Percentiles rank a stretch among this genome's conserved stretches.
Evolutionary conservation across 108 stramenopile species (phyloP).

Genomic region (Pseudonitzschia delicatissima): DNA sequence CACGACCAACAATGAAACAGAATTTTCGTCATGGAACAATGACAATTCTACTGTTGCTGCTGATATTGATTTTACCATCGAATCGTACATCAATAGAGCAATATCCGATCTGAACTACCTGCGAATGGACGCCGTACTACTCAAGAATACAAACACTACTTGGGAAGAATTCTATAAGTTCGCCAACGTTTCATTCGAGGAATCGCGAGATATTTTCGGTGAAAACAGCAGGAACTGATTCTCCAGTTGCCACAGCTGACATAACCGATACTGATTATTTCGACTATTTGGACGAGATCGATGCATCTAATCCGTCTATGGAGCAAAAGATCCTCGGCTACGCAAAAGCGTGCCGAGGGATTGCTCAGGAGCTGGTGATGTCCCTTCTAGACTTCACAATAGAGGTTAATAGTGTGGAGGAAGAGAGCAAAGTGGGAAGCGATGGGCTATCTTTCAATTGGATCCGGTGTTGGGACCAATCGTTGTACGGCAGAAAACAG

Average conservation of each 20-base stretch:
- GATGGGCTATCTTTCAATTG: background rate
- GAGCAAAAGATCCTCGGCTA: background rate
- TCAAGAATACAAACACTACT: background rate
- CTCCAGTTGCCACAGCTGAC: background rate
- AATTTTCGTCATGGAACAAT: background rate
- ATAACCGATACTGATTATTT: background rate
- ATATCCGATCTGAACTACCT: background rate
- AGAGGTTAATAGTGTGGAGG: background rate
- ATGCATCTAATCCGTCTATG: background rate
- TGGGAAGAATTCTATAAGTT: background rate
- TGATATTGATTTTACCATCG: background rate
- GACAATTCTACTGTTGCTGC: background rate
- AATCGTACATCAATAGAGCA: background rate
- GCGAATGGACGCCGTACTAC: background rate
- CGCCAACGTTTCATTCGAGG: background rate
- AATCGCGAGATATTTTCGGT: background rate
- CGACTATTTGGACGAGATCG: background rate
- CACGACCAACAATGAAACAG: background rate
- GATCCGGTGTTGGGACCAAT: constrained; percentile 4
- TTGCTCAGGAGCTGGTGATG: background rate
- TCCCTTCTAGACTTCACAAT: background rate
- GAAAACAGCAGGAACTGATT: background rate
- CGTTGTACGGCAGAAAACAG: background rate
- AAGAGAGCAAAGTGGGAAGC: background rate
- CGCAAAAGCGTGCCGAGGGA: background rate